Evolutionary conservation across 225 moss, liverwort and hornwort genomes (phyloP).

Genomic region (Anthoceros angustus): DNA sequence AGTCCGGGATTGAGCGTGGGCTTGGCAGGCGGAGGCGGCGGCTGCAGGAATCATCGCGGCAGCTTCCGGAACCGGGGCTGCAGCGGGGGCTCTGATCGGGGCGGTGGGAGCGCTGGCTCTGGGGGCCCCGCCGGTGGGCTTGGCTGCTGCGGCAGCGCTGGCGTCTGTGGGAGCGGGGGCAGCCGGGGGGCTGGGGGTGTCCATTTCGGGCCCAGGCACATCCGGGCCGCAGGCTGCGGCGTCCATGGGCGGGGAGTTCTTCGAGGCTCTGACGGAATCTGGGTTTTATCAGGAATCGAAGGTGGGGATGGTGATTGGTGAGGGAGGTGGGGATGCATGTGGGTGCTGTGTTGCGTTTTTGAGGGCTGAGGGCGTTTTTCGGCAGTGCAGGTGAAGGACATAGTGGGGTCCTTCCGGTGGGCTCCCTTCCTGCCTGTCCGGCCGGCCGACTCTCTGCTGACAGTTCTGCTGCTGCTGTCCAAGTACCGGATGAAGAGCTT

Average conservation of each 20-base stretch:
- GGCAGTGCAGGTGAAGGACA: constrained; percentile 1
- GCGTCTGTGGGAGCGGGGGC: constrained; percentile 2
- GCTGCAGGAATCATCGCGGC: constrained; percentile 3
- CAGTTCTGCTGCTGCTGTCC: neutral
- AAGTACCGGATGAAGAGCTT: constrained; percentile 4
- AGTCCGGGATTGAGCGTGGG: constrained; percentile 50
- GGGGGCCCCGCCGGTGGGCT: constrained; percentile 5
- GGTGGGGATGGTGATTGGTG: neutral
- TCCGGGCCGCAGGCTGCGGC: constrained; percentile 4
- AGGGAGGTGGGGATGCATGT: neutral
- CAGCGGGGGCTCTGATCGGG: neutral
- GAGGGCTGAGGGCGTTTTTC: too few relatives aligned
- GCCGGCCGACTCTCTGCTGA: neutral
- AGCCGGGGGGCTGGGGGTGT: neutral
- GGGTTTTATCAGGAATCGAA: constrained; percentile 7
- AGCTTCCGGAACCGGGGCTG: constrained; percentile 8
- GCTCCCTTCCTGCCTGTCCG: neutral
- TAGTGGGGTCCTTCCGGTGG: constrained; percentile 4
- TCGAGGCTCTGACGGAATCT: constrained; percentile 9
- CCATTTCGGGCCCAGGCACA: constrained; percentile 3
- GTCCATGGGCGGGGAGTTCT: constrained; percentile 7
- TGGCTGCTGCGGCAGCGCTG: constrained; percentile 6
- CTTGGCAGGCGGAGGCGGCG: constrained; percentile 8
- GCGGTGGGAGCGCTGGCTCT: constrained; percentile 2
- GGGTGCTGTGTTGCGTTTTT: neutral